Evolutionary conservation across 805 yeast genomes (phyloP).

Genomic region (Tetrapisispora arboricola): DNA sequence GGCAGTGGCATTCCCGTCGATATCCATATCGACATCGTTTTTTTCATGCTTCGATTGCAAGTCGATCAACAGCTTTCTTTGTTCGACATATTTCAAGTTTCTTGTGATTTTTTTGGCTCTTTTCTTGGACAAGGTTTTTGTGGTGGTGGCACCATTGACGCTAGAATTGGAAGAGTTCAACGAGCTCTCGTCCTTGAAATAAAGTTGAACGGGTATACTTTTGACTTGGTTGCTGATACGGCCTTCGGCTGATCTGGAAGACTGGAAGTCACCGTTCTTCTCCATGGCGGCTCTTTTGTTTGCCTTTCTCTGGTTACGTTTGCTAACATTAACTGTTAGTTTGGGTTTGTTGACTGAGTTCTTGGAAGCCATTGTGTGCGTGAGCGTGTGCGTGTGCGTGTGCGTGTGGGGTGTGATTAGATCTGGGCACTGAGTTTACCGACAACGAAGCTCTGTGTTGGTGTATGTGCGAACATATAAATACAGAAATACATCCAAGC

Average conservation of each 20-base stretch:
- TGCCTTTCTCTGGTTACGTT: conserved; percentile 41
- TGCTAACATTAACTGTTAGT: conserved; percentile 40
- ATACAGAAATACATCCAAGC: too few relatives aligned
- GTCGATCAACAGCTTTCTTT: conserved; percentile 45
- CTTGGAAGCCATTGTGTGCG: conserved; percentile 62
- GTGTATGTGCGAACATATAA: too few relatives aligned
- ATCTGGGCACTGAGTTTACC: too few relatives aligned
- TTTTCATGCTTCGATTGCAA: conserved; percentile 38
- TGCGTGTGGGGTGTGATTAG: too few relatives aligned
- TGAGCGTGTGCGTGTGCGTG: not conserved
- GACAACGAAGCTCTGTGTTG: too few relatives aligned
- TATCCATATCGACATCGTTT: conserved; percentile 27
- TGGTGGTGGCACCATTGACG: conserved; percentile 31
- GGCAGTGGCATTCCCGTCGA: too few relatives aligned
- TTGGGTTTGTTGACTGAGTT: conserved; percentile 78
- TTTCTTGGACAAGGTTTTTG: conserved; percentile 61
- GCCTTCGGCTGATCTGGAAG: conserved; percentile 38
- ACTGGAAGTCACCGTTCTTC: conserved; percentile 31
- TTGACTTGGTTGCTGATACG: conserved; percentile 34
- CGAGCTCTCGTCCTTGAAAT: conserved; percentile 1
- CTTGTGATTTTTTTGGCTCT: conserved; percentile 70
- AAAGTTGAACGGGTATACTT: conserved; percentile 33
- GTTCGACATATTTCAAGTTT: conserved; percentile 60
- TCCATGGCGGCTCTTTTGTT: conserved; percentile 47
- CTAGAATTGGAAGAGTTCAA: not conserved